These are phyloP conservation scores for Penicillium nordicum DNA, from an alignment of 2,329 filamentous ascomycete genomes.

Conservation along the genomic window DNA sequence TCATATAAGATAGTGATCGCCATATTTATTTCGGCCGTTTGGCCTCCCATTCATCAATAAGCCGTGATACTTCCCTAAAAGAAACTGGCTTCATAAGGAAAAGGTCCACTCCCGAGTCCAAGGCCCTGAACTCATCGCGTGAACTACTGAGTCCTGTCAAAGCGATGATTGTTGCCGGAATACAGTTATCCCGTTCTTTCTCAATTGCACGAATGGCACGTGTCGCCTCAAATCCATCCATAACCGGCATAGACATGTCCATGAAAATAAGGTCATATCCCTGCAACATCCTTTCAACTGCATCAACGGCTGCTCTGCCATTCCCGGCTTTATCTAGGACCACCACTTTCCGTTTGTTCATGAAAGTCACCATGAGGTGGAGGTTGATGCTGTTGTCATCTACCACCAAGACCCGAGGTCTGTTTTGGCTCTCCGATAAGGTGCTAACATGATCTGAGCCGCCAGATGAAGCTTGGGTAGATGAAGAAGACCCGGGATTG, in stretches of 20 bases:
- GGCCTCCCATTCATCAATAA: slow-evolving; percentile 33
- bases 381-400: too few relatives aligned
- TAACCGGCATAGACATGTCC: slow-evolving; percentile 48
- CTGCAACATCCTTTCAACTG: slow-evolving; percentile 26
- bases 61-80: slow-evolving; percentile 39
- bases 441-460: too few relatives aligned
- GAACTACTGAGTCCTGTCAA: slow-evolving; percentile 43
- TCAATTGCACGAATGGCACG: slow-evolving; percentile 38
- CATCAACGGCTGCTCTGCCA: slow-evolving; percentile 40
- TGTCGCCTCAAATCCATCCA: slow-evolving; percentile 48
- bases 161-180: slow-evolving; percentile 40
- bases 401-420: too few relatives aligned
- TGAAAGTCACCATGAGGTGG: too few relatives aligned
- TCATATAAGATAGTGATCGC: background rate
- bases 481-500: too few relatives aligned
- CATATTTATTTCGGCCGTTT: background rate
- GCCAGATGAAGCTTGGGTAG: too few relatives aligned
- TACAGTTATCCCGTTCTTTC: slow-evolving; percentile 17
- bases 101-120: slow-evolving; percentile 41
- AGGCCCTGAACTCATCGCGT: slow-evolving; percentile 39
- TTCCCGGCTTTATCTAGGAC: slow-evolving; percentile 38
- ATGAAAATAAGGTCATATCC: slow-evolving; percentile 45
- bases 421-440: too few relatives aligned
- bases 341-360: too few relatives aligned
- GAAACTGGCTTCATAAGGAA: slow-evolving; percentile 47